Evolutionary conservation across 1,284 basidiomycete genomes (phyloP), one percentile per base, ranked within the genome.

Genomic region (Heterobasidion irregulare): DNA sequence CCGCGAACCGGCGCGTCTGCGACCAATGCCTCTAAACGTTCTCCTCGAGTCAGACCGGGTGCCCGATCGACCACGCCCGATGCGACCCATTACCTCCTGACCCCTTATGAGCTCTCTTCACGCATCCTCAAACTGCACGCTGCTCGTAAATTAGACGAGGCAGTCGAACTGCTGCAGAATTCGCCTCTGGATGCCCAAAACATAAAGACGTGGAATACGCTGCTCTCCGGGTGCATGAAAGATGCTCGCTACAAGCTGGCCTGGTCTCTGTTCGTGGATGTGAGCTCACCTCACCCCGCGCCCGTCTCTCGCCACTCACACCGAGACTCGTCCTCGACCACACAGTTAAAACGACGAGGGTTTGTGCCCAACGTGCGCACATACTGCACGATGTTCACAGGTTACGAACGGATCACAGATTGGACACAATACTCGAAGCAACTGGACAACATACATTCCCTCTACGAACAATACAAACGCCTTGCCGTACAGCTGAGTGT

Each of bases 291-390:
- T 18, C 44, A 16, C 16, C 10, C 48, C 55, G n/a, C n/a, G 47
- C 19, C 26, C 33, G 32, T 26, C 10, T 16, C 47, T 15, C 48
- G 16, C 19, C n/a, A 38, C n/a, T 16, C 12, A 13, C 35, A 55
- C n/a, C 55, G 50, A 59, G 43, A 2, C 45, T 44, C 45, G 18
- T 53, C 46, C 52, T 52, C 10, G 49, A 36, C 18, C 35, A 10
- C 57, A 91, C 48, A 50, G 89, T 89, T 92, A 87, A 91, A 89
- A 66, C 78, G 89, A 46, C 79, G 89, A 47, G 84, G 86, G 2
- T 81, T 89, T 62, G 74, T 72, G 51, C 86, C 89, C 16, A 82
- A 75, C 47, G 66, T 73, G n/a, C 68, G 79, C 52, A 89, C 88
- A 1, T 91, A 78, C 60, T 71, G 74, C 38, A 84, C 83, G 13